phyloP scores from a whole-genome alignment of 345 rosid genomes.

The Salix purpurea region DNA sequence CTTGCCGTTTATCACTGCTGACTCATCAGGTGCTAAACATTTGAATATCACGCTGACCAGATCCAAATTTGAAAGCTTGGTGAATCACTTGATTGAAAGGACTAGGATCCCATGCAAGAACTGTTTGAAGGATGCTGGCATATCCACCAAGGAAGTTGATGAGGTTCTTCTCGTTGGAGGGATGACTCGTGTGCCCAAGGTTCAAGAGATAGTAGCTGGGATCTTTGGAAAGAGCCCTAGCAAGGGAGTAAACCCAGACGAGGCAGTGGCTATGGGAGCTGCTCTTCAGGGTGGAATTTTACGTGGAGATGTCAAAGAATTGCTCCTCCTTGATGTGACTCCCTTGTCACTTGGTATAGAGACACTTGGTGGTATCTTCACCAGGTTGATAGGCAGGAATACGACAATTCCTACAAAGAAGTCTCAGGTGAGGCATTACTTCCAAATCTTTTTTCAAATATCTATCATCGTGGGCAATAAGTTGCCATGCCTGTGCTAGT shows the following conservation, averaged over 20 bases:
- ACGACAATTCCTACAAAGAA: slow-evolving; percentile 33
- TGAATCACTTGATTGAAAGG: slow-evolving; percentile 27
- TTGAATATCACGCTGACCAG: slow-evolving; percentile 26
- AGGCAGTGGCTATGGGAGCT: slow-evolving; percentile 37
- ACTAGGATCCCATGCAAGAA: slow-evolving; percentile 25
- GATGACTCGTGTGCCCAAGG: slow-evolving; percentile 36
- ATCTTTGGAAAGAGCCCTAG: slow-evolving; percentile 31
- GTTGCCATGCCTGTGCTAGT: neutral
- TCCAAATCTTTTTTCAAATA: neutral
- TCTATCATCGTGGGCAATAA: neutral
- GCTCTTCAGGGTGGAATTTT: slow-evolving; percentile 35
- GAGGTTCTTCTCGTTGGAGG: slow-evolving; percentile 38
- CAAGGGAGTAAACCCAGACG: slow-evolving; percentile 36
- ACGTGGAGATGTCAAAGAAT: slow-evolving; percentile 32
- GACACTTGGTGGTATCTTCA: slow-evolving; percentile 31
- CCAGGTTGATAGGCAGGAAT: slow-evolving; percentile 27
- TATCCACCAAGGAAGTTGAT: slow-evolving; percentile 26
- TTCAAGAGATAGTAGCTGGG: slow-evolving; percentile 18
- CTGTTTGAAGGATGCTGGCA: slow-evolving; percentile 32
- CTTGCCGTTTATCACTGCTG: slow-evolving; percentile 39
- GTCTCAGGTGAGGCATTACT: slow-evolving; percentile 18
- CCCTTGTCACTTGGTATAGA: slow-evolving; percentile 34
- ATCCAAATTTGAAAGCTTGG: slow-evolving; percentile 29
- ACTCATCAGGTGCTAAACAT: slow-evolving; percentile 34
- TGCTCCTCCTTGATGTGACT: slow-evolving; percentile 30